Evolutionary conservation across 129 eudicot genomes (phyloP).

Genomic region (Tagetes patula): DNA sequence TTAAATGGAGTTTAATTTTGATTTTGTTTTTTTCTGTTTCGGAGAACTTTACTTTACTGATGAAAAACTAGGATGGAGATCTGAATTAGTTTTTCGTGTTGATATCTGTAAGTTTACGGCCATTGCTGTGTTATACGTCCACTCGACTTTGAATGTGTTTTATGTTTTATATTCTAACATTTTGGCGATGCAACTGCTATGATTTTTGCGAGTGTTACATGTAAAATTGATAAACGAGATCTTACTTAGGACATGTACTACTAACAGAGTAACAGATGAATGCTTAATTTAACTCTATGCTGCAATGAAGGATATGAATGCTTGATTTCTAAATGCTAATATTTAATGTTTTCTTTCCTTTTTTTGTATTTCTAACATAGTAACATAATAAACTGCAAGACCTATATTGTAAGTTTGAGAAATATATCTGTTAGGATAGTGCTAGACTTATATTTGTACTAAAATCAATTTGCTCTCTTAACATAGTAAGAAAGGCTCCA

Average conservation of each 20-base stretch:
- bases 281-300: background rate
- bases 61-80: slow-evolving; percentile 31
- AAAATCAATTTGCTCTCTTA: background rate
- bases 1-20: slow-evolving; percentile 3
- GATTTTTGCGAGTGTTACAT: slow-evolving; percentile 5
- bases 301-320: slow-evolving; percentile 4
- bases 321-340: slow-evolving; percentile 11
- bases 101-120: slow-evolving; percentile 10
- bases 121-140: background rate
- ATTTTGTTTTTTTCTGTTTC: slow-evolving; percentile 10
- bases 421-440: background rate
- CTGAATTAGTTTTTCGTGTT: slow-evolving; percentile 17
- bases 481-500: background rate
- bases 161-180: background rate
- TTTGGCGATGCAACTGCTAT: slow-evolving; percentile 13
- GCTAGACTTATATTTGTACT: background rate
- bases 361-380: background rate
- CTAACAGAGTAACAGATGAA: slow-evolving; percentile 17
- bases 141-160: background rate
- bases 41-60: background rate
- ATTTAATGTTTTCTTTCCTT: background rate
- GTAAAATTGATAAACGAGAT: slow-evolving; percentile 15
- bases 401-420: background rate
- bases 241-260: background rate
- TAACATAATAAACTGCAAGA: background rate